Evolutionary conservation across 495 filamentous ascomycete species (phyloP), one percentile per base, ranked within the genome.

Genomic region (Collariella sp.): DNA sequence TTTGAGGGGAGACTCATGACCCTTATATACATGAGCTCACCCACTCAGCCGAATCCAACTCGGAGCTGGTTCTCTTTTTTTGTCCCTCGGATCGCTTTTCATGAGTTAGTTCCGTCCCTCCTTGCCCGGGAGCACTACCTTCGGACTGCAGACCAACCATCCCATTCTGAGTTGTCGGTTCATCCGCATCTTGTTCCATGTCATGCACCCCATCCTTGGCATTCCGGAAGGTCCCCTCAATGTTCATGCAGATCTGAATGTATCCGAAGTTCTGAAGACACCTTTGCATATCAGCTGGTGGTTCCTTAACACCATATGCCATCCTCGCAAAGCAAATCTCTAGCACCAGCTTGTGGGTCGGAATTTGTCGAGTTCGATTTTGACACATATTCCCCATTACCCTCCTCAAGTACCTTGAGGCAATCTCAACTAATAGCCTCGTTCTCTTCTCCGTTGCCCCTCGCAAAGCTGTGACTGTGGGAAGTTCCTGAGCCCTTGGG

Each of bases 161-260:
- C 48, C 48, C 35, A 40, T 35, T 41, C 48, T n/a, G 15, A 2
- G 26, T 31, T 31, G 26, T 20, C 22, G 15, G 48, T 29, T 52
- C 39, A n/a, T n/a, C 26, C 19, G 18, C 20, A 24, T 12, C 26
- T 44, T 12, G 31, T 44, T 24, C 35, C 39, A 52, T 52, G 50
- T 39, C 35, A 35, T 26, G 50, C 26, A 52, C 39, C 50, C 50
- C 39, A 36, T 23, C 23, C 48, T 51, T 51, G 39, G 50, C 50
- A 3, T 44, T 35, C 40, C 23, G 1, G 5, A 9, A 42, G 4
- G 22, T 24, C 33, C n/a, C 31, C 12, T 34, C 24, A 12, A 24
- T 38, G 16, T 52, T 26, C 19, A 51, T 44, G 50, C 40, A 16
- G 19, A 31, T 31, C 47, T 24, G 47, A 13, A 22, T 22, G 15